Evolutionary conservation across 106 monocot species (phyloP), one percentile per base, ranked within the genome.

Genomic region (Dioscorea alata): DNA sequence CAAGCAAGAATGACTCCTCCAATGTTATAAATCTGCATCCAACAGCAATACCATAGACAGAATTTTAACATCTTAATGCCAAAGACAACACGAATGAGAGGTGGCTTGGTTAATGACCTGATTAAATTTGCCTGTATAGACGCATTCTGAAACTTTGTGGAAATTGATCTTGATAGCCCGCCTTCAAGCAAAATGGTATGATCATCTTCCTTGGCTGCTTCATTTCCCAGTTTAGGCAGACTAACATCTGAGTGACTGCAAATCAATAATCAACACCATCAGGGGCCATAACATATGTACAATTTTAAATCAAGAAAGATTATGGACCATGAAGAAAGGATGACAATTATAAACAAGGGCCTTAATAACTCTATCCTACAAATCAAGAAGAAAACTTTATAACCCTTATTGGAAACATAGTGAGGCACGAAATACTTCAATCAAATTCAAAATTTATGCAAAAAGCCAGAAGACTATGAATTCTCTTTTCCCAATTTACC

Each of bases 231-330:
- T 31, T 74, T 86, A 66, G 80, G 82, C 67, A 95, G 74, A 84
- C 80, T 95, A 61, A 57, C 25, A 82, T 95, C 88, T 20, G 91
- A 91, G 71, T 96, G 95, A 23, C 95, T 96, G 74, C 69, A 42
- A 42, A 80, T 67, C 71, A 69, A 60, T 6, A 60, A 17, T 35
- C 0, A 73, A 73, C 13, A 23, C 16, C 28, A 28, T 13, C 2
- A 12, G 64, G 17, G 32, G 24, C 4, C 42, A 42, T 42, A 64
- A 33, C 42, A 33, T 33, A 2, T 15, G 12, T 18, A 64, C 9
- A 34, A 34, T 64, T 13, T 18, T 64, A 17, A 8, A 15, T 33
- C 20, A 34, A 24, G 20, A 35, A 17, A 24, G 5, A 16, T 17
- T 8, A 35, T 16, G 1, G 16, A 18, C n/a, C 19, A 56, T 56